A percentile compares a stretch with the other conserved stretches of the same genome.
Evolutionary conservation across 1,284 basidiomycete species (phyloP).

Genomic region (Moesziomyces sp.): DNA sequence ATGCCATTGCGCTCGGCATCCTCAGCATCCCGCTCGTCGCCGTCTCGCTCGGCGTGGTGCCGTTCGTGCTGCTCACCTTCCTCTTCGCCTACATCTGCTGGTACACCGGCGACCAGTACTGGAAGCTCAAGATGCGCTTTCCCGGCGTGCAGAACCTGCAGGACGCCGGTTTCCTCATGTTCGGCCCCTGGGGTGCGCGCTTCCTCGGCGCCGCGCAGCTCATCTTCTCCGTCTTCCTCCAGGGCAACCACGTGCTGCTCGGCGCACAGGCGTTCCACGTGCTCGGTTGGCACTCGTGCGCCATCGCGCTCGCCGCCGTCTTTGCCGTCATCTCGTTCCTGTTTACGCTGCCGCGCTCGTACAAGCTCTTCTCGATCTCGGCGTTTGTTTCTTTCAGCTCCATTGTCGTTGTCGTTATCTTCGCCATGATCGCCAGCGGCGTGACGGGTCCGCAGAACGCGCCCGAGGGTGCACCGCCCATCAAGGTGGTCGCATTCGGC

Average conservation of each 20-base stretch:
- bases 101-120: constrained; percentile 56
- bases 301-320: constrained; percentile 47
- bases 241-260: constrained; percentile 59
- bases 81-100: constrained; percentile 52
- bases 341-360: constrained; percentile 57
- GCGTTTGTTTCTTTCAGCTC: constrained; percentile 58
- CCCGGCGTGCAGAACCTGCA: constrained; percentile 59
- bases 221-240: constrained; percentile 55
- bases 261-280: constrained; percentile 55
- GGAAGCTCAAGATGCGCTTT: constrained; percentile 53
- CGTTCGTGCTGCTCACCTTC: constrained; percentile 50
- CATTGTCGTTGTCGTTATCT: constrained; percentile 56
- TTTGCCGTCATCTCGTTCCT: constrained; percentile 59
- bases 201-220: constrained; percentile 42
- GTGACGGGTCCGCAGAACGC: constrained; percentile 53
- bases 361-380: constrained; percentile 55
- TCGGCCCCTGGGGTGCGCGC: constrained; percentile 46
- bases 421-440: constrained; percentile 60
- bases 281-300: constrained; percentile 57
- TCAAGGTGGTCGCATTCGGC: constrained; percentile 50
- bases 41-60: constrained; percentile 58
- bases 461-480: constrained; percentile 31
- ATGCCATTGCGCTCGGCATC: constrained; percentile 59
- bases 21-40: constrained; percentile 56
- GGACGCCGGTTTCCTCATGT: constrained; percentile 59